A percentile compares a stretch with the other conserved stretches of the same genome.
These are phyloP conservation scores for Tuber borchii DNA, from an alignment of 495 filamentous ascomycete genomes.

Conservation along the genomic window DNA sequence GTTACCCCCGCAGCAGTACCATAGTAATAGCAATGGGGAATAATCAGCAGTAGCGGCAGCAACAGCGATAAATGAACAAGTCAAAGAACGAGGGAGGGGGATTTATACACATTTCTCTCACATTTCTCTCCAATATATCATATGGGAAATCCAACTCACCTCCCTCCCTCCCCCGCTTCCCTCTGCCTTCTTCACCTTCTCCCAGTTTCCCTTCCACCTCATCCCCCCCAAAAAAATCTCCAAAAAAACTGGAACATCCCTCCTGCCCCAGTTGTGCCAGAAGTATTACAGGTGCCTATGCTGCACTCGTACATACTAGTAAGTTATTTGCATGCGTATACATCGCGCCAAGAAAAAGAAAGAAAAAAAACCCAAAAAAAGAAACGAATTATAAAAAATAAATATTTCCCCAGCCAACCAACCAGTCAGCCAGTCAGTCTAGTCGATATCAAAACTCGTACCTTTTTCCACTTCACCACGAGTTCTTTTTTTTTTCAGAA, in stretches of 20 bases:
- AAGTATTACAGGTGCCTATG: not conserved
- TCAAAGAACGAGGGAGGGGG: slow-evolving; percentile 4
- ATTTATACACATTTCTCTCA: slow-evolving; percentile 5
- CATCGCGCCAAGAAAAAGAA: not conserved
- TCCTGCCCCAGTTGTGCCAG: not conserved
- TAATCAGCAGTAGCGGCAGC: not conserved
- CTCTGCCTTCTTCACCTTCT: not conserved
- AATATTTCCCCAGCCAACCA: not conserved
- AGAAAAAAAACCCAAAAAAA: not conserved
- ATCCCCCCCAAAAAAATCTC: not conserved
- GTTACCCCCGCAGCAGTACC: not conserved
- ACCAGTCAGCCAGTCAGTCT: not conserved
- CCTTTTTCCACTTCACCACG: slow-evolving; percentile 1
- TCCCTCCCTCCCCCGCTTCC: not conserved
- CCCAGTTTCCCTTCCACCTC: not conserved
- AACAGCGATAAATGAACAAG: not conserved
- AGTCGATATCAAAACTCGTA: slow-evolving; percentile 4
- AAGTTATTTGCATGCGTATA: not conserved
- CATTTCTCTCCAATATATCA: not conserved
- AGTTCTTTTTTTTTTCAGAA: not conserved
- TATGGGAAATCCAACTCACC: not conserved
- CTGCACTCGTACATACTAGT: not conserved
- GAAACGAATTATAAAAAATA: not conserved
- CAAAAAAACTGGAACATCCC: not conserved
- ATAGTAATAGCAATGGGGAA: not conserved